A percentile compares a stretch with the other conserved stretches of the same genome.
phyloP scores from a whole-genome alignment of 805 yeast species.

The Kazachstania taianensis region DNA sequence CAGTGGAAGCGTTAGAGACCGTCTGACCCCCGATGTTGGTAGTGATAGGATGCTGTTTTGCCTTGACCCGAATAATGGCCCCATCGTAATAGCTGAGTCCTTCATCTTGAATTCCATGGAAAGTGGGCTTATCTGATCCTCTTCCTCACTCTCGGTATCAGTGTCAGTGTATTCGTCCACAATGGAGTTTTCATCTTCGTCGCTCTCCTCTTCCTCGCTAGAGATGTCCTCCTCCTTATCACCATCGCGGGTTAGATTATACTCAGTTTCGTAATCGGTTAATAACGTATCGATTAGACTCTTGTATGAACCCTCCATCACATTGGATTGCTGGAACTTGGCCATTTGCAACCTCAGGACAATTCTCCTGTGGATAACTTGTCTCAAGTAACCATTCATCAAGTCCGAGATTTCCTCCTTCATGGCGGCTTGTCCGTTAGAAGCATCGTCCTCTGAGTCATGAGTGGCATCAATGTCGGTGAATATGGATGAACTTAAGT shows the following conservation, averaged over 20 bases:
- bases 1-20: slow-evolving; percentile 25
- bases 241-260: background rate
- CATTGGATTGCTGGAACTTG: slow-evolving; percentile 13
- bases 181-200: slow-evolving; percentile 6
- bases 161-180: background rate
- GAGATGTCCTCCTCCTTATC: too few species aligned
- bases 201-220: too few species aligned
- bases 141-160: slow-evolving; percentile 5
- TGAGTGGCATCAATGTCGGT: slow-evolving; percentile 1
- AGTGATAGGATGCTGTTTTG: slow-evolving; percentile 15
- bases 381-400: slow-evolving; percentile 19
- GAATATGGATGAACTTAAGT: slow-evolving; percentile 2
- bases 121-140: background rate
- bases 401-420: slow-evolving; percentile 2
- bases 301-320: slow-evolving; percentile 7
- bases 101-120: slow-evolving; percentile 1
- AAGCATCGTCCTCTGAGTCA: background rate
- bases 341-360: slow-evolving; percentile 21
- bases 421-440: slow-evolving; percentile 2
- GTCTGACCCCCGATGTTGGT: slow-evolving; percentile 11
- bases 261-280: slow-evolving; percentile 4
- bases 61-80: slow-evolving; percentile 1
- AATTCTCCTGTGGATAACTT: slow-evolving; percentile 21
- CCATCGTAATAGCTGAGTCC: background rate
- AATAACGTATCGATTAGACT: slow-evolving; percentile 2